phyloP scores from a whole-genome alignment of 1,284 basidiomycete genomes.

The Leccinum subfulvum region DNA sequence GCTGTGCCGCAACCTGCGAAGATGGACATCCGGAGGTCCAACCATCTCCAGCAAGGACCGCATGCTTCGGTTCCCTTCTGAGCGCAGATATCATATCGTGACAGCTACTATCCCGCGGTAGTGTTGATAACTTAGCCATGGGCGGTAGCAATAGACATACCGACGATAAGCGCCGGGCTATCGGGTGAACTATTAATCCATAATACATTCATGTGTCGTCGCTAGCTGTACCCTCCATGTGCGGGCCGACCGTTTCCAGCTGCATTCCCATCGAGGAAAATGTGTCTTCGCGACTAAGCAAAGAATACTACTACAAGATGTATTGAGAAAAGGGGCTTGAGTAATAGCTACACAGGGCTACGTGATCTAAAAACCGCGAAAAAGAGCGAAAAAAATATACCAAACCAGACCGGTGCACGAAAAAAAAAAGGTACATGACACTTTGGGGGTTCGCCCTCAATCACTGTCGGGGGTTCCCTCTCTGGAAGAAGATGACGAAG shows the following conservation, averaged over 20 bases:
- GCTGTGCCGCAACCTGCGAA: conserved; percentile 27
- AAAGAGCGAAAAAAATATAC: conserved; percentile 1
- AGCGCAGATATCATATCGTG: not conserved
- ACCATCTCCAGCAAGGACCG: not conserved
- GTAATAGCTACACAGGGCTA: conserved; percentile 26
- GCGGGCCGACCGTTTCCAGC: not conserved
- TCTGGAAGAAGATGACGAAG: conserved; percentile 36
- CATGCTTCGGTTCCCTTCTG: conserved; percentile 4
- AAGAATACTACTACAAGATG: conserved; percentile 20
- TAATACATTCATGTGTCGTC: not conserved
- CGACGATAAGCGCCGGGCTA: conserved; percentile 49
- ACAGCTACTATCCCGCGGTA: conserved; percentile 14
- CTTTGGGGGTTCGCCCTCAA: conserved; percentile 12
- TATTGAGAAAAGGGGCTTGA: not conserved
- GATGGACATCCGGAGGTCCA: not conserved
- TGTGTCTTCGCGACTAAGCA: not conserved
- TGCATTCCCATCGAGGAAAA: not conserved
- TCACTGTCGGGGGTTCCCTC: conserved; percentile 32
- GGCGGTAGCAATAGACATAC: conserved; percentile 25
- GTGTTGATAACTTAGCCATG: conserved; percentile 13
- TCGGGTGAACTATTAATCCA: conserved; percentile 30
- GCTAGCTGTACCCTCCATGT: not conserved
- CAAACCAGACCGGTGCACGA: not conserved
- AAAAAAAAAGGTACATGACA: conserved; percentile 1
- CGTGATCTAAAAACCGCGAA: conserved; percentile 10